Evolutionary conservation across 2,329 filamentous ascomycete genomes (phyloP), one percentile per base, ranked within the genome.

Genomic region (Aspergillus uvarum): DNA sequence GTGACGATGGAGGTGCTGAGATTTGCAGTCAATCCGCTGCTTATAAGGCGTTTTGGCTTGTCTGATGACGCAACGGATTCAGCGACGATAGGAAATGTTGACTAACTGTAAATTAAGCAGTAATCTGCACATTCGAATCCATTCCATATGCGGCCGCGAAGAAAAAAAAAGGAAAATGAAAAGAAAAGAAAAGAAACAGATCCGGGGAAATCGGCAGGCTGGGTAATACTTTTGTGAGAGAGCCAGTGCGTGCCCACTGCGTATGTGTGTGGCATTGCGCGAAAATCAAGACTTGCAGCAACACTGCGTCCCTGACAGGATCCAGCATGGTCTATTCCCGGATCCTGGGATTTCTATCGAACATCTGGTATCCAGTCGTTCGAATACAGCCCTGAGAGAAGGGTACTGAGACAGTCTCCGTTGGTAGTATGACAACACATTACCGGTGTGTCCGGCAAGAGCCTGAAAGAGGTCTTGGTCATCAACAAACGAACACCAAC

Each of bases 151-250:
- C 62, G 56, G 44, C 59, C 58, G 56, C 58, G 57, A 51, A 59
- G n/a, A 61, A 51, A 57, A 6, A 63, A 22, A 55, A 50, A 58
- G 59, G 50, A 58, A 16, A 63, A 29, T 2, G 26, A 29, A 29
- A 29, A 29, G 57, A 51, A 59, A 61, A 52, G 56, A 16, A 63
- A 66, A 58, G 62, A 63, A 64, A 61, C 67, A 62, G 66, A 68
- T 65, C 69, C 67, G 66, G 65, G 67, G 69, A 70, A 65, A 68
- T 63, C 63, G 69, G 38, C 38, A 44, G 6, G 64, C 66, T 67
- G 68, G 65, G 62, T 57, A 63, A 66, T 65, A 58, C 56, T 63
- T 64, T 69, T 63, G 64, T 63, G 66, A 69, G 65, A 44, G 16
- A 60, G 52, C 51, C 56, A 52, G 63, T 67, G 65, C 61, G 64